phyloP scores from a whole-genome alignment of 306 rosid genomes.

The Quercus glauca region DNA sequence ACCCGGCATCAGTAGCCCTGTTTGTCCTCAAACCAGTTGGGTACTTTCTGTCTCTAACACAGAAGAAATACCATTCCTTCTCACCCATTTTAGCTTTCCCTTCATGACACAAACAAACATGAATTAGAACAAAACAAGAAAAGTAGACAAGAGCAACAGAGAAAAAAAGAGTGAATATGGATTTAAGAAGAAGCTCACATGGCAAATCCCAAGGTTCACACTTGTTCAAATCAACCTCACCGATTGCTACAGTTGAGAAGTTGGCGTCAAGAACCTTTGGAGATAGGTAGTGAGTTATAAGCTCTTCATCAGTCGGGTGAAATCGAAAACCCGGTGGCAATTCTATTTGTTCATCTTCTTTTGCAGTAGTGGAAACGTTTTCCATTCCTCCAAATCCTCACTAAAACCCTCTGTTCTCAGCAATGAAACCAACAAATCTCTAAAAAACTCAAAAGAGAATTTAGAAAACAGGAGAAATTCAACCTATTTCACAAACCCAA shows the following conservation, averaged over 20 bases:
- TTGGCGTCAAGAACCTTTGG: constrained; percentile 54
- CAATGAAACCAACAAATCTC: not conserved
- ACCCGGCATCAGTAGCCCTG: constrained; percentile 80
- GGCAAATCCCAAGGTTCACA: constrained; percentile 98
- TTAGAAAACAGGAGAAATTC: not conserved
- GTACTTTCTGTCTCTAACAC: constrained; percentile 71
- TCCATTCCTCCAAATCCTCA: constrained; percentile 41
- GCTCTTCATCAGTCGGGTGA: constrained; percentile 91
- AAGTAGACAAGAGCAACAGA: too few relatives aligned
- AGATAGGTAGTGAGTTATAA: constrained; percentile 63
- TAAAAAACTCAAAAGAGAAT: constrained; percentile 1
- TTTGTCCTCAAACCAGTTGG: constrained; percentile 87
- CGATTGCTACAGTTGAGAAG: constrained; percentile 62
- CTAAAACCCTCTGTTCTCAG: constrained; percentile 17
- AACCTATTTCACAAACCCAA: not conserved
- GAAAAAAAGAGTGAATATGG: not conserved
- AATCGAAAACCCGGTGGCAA: constrained; percentile 92
- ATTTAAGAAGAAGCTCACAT: constrained; percentile 40
- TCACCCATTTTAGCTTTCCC: constrained; percentile 85
- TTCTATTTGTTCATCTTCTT: constrained; percentile 42
- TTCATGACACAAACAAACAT: constrained; percentile 20
- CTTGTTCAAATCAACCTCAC: constrained; percentile 80
- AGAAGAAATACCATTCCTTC: constrained; percentile 86
- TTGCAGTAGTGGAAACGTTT: constrained; percentile 14
- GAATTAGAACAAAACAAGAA: constrained; percentile 1